Evolutionary conservation across 306 rosid species (phyloP), one percentile per base, ranked within the genome.

Genomic region (Acacia crassicarpa): DNA sequence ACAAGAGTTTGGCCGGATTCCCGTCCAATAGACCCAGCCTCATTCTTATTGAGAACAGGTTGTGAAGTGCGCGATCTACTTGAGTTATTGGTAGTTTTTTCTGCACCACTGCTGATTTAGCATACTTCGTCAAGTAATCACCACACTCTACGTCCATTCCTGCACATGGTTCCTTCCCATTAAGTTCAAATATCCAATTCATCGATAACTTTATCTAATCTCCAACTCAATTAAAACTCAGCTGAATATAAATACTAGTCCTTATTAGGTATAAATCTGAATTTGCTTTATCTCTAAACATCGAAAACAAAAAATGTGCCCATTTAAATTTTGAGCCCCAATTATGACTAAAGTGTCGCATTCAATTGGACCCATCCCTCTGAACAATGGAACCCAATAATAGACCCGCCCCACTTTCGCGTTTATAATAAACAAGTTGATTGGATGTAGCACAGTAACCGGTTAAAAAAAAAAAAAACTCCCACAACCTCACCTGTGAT

Each of bases 121-220:
- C 87, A 86, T 95, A 80, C 9, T 81, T 71, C 12, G 74, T 76
- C 71, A 95, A 72, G 88, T 91, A 92, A 22, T 62, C 48, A 35
- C 99, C 98, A 33, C 99, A 95, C 78, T 95, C 89, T 23, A 93
- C 66, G 69, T 95, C 99, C 98, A 93, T 91, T 17, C 99, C 97
- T 92, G 93, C 63, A 85, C 9, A 22, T 9, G 22, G 63, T 62
- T 16, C 1, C 16, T 65, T 27, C 22, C 6, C 11, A 22, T 4
- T 22, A 38, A 76, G 25, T 17, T 75, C 76, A 3, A 41, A 68
- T 40, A 13, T 20, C 38, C 20, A 12, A 70, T n/a, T 13, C 44
- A 73, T 43, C 27, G 32, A 58, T 20, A 1, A 73, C 27, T 53
- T 40, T 16, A 51, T 54, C 82, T 45, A 14, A 58, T n/a, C 23